Evolutionary conservation across 257 asterid genomes (phyloP).

Genomic region (Petrea volubilis): DNA sequence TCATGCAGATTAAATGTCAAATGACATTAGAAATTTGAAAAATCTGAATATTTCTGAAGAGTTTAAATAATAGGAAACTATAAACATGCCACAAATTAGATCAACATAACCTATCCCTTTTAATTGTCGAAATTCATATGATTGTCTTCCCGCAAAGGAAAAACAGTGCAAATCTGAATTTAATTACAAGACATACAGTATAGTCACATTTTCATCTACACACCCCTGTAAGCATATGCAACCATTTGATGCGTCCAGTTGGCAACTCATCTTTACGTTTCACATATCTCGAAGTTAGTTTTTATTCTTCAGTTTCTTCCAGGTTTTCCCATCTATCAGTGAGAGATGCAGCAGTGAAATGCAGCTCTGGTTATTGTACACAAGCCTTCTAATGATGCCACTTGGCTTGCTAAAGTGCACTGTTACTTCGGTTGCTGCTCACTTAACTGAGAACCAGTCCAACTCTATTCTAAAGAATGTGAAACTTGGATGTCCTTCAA

Average conservation of each 20-base stretch:
- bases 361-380: slow-evolving; percentile 69
- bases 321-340: slow-evolving; percentile 63
- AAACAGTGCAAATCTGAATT: not conserved
- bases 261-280: not conserved
- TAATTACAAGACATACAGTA: not conserved
- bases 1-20: not conserved
- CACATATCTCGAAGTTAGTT: slow-evolving; percentile 2
- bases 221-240: not conserved
- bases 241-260: not conserved
- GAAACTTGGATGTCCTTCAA: slow-evolving; percentile 42
- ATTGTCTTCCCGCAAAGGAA: not conserved
- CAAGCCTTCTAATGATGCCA: slow-evolving; percentile 73
- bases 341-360: slow-evolving; percentile 53
- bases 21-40: not conserved
- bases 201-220: not conserved
- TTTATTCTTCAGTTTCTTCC: slow-evolving; percentile 45
- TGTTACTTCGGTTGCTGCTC: slow-evolving; percentile 71
- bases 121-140: not conserved
- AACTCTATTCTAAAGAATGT: slow-evolving; percentile 49
- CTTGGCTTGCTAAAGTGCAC: slow-evolving; percentile 75
- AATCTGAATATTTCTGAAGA: not conserved
- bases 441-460: slow-evolving; percentile 58
- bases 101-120: not conserved
- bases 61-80: not conserved
- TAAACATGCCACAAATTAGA: not conserved